phyloP scores from a whole-genome alignment of 495 filamentous ascomycete genomes.

The Margaritispora aquatica region DNA sequence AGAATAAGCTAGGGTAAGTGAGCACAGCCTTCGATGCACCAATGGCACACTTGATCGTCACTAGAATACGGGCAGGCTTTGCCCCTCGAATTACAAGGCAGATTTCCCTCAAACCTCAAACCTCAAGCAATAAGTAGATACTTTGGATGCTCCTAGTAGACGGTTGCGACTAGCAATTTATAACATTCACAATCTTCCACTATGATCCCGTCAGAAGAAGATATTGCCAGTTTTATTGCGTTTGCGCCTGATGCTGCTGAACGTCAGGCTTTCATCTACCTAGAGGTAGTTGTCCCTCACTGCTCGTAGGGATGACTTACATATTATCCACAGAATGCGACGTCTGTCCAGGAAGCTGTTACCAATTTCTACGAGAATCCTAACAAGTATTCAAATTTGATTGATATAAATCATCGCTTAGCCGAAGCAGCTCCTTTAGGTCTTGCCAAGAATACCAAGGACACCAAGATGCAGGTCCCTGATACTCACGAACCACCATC shows the following conservation, averaged over 20 bases:
- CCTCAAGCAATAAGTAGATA: no score
- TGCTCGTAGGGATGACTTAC: background rate
- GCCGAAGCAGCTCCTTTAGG: background rate
- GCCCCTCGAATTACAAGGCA: background rate
- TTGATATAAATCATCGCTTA: background rate
- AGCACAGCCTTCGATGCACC: background rate
- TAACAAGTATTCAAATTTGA: slow-evolving; percentile 10
- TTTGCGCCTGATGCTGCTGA: slow-evolving; percentile 16
- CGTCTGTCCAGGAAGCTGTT: slow-evolving; percentile 14
- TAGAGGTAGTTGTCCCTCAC: slow-evolving; percentile 1
- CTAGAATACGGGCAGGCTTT: background rate
- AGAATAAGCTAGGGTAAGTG: background rate
- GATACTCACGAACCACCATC: slow-evolving; percentile 1
- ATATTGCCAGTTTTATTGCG: slow-evolving; percentile 14
- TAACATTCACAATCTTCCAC: background rate
- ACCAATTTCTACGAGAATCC: slow-evolving; percentile 15
- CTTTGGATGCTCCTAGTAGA: background rate
- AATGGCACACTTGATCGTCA: no score
- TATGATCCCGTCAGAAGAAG: slow-evolving; percentile 15
- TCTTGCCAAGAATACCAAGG: background rate
- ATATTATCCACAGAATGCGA: slow-evolving; percentile 7
- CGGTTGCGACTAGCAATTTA: background rate
- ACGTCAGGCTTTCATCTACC: slow-evolving; percentile 14
- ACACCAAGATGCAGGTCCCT: slow-evolving; percentile 5
- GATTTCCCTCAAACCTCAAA: background rate